Percentiles rank a stretch among this genome's conserved stretches.
phyloP scores from a whole-genome alignment of 352 stramenopile species.

The Phytophthora ohioensis region DNA sequence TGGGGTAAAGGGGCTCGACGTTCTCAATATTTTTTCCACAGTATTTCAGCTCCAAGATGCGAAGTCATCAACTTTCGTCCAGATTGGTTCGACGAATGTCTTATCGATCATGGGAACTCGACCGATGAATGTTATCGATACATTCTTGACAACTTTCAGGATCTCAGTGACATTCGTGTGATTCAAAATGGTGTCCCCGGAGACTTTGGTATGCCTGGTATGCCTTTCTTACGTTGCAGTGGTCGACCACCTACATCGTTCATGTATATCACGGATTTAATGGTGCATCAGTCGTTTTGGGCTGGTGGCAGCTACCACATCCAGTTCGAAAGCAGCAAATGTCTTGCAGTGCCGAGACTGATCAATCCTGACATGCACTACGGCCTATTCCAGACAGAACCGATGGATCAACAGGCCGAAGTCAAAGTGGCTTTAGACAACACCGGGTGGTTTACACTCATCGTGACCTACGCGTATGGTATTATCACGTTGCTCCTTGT shows the following conservation, averaged over 20 bases:
- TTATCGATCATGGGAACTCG: conserved; percentile 35
- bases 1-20: conserved; percentile 52
- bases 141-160: conserved; percentile 63
- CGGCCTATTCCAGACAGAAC: conserved; percentile 56
- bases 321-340: conserved; percentile 68
- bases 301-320: conserved; percentile 57
- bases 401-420: conserved; percentile 47
- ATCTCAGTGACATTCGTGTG: conserved; percentile 37
- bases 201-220: conserved; percentile 54
- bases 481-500: conserved; percentile 63
- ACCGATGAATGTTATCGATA: conserved; percentile 50
- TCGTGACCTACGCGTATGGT: conserved; percentile 53
- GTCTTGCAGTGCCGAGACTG: conserved; percentile 50
- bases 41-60: conserved; percentile 55
- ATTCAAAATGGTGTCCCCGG: conserved; percentile 48
- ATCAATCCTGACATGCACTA: conserved; percentile 51
- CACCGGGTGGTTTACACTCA: conserved; percentile 48
- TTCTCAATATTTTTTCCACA: conserved; percentile 50
- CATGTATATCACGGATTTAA: conserved; percentile 66
- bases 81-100: conserved; percentile 53
- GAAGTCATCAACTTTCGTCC: conserved; percentile 51
- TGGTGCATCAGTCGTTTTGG: conserved; percentile 70
- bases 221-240: conserved; percentile 60
- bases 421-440: conserved; percentile 57
- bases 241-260: conserved; percentile 51